Conservation (phyloP, 306 rosid species). For the Fragaria vesca region DNA sequence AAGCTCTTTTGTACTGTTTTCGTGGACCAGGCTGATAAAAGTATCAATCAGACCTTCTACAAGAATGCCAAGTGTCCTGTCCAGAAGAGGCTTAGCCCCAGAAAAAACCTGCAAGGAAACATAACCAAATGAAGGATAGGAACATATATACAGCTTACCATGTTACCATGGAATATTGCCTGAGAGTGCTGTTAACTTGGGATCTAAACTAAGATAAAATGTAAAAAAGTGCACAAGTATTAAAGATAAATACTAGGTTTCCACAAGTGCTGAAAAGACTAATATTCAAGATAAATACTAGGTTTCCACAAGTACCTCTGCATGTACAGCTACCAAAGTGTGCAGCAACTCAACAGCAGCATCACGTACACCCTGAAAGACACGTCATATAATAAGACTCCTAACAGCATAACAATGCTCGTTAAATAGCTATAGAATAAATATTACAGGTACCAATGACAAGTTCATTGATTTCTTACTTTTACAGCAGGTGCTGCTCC, state of each 20-base stretch:
- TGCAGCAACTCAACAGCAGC: slow-evolving; percentile 95
- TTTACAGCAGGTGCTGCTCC: slow-evolving; percentile 96
- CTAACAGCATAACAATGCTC: slow-evolving; percentile 22
- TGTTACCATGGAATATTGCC: background rate
- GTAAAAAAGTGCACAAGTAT: background rate
- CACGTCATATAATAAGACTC: slow-evolving; percentile 13
- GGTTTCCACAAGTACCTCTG: slow-evolving; percentile 67
- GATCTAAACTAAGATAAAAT: background rate
- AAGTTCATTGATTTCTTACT: slow-evolving; percentile 51
- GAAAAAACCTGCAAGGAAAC: slow-evolving; percentile 70
- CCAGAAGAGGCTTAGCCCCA: slow-evolving; percentile 90
- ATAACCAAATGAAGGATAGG: slow-evolving; percentile 9
- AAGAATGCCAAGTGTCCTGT: slow-evolving; percentile 94
- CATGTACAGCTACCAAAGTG: slow-evolving; percentile 93
- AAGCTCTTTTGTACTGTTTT: slow-evolving; percentile 65
- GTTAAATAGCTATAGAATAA: slow-evolving; percentile 9
- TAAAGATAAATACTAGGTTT: background rate
- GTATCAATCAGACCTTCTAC: slow-evolving; percentile 98
- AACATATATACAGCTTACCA: background rate
- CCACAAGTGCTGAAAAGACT: background rate
- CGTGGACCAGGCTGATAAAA: slow-evolving; percentile 83
- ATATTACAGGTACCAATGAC: slow-evolving; percentile 17
- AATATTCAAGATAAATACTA: background rate
- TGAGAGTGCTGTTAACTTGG: background rate
- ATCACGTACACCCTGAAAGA: slow-evolving; percentile 90